phyloP scores from a whole-genome alignment of 2,329 filamentous ascomycete species.

The Alternaria panax region DNA sequence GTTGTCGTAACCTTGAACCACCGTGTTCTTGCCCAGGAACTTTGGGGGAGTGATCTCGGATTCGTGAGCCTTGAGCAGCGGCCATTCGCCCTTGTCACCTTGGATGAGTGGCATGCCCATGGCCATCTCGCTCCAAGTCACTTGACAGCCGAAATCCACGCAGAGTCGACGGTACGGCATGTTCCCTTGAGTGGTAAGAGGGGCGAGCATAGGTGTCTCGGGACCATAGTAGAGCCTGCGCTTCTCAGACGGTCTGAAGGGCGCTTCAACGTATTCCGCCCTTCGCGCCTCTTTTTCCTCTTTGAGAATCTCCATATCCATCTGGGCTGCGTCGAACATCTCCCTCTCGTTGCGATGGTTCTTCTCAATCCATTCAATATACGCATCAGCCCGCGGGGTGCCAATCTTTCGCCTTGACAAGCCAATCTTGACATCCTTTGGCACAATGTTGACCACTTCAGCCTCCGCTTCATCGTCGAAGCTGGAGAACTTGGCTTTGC shows the following conservation, averaged over 20 bases:
- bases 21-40: slow-evolving; percentile 62
- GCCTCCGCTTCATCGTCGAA: slow-evolving; percentile 52
- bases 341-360: slow-evolving; percentile 56
- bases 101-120: slow-evolving; percentile 89
- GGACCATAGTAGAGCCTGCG: slow-evolving; percentile 90
- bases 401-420: slow-evolving; percentile 75
- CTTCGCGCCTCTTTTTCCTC: slow-evolving; percentile 68
- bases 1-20: slow-evolving; percentile 82
- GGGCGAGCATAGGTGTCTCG: slow-evolving; percentile 92
- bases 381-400: slow-evolving; percentile 77
- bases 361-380: slow-evolving; percentile 78
- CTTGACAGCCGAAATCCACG: slow-evolving; percentile 84
- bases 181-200: slow-evolving; percentile 95
- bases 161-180: slow-evolving; percentile 92
- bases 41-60: slow-evolving; percentile 78
- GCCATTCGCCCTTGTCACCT: slow-evolving; percentile 92
- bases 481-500: slow-evolving; percentile 57
- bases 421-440: slow-evolving; percentile 73
- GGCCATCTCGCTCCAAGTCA: slow-evolving; percentile 99
- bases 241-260: slow-evolving; percentile 91
- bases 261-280: slow-evolving; percentile 83
- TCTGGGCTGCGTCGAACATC: slow-evolving; percentile 45
- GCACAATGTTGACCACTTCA: slow-evolving; percentile 78
- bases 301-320: slow-evolving; percentile 39
- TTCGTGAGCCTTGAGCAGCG: slow-evolving; percentile 89